phyloP scores from a whole-genome alignment of 2,329 filamentous ascomycete species.

The Keithomyces neogunnii region DNA sequence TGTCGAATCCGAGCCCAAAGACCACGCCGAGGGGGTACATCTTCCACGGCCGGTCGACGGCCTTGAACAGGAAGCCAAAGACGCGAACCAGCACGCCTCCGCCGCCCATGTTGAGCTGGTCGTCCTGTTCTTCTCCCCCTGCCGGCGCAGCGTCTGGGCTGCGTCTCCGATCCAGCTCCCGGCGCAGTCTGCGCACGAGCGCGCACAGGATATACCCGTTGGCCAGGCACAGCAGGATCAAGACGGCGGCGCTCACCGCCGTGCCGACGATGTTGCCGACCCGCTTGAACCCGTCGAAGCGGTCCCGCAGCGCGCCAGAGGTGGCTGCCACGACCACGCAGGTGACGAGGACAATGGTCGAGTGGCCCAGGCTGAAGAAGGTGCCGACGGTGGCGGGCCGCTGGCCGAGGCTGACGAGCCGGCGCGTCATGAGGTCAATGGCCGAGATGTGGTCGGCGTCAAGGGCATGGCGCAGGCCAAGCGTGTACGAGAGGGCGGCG shows the following conservation, averaged over 20 bases:
- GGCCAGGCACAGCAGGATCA: conserved; percentile 73
- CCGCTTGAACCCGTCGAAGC: conserved; percentile 70
- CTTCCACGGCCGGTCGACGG: conserved; percentile 77
- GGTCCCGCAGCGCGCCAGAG: conserved; percentile 69
- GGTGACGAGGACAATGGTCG: conserved; percentile 84
- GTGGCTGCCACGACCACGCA: conserved; percentile 90
- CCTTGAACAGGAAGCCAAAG: conserved; percentile 66
- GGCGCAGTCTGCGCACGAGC: conserved; percentile 59
- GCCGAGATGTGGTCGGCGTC: conserved; percentile 86
- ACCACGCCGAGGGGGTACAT: conserved; percentile 88
- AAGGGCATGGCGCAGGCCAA: conserved; percentile 88
- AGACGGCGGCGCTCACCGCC: conserved; percentile 72
- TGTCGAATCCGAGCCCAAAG: conserved; percentile 91
- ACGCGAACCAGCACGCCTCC: conserved; percentile 65
- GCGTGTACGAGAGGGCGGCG: conserved; percentile 76
- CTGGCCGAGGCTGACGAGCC: conserved; percentile 77
- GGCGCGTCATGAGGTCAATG: conserved; percentile 90
- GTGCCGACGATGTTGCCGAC: conserved; percentile 87
- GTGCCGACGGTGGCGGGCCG: conserved; percentile 86
- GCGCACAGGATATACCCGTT: conserved; percentile 82
- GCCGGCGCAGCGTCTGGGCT: conserved; percentile 19
- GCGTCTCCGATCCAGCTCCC: conserved; percentile 39
- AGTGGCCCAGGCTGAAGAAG: conserved; percentile 90
- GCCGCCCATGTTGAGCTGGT: conserved; percentile 61
- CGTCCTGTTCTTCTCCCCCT: conserved; percentile 22